Evolutionary conservation across 2,329 filamentous ascomycete genomes (phyloP).

Genomic region (Teratosphaeria nubilosa): DNA sequence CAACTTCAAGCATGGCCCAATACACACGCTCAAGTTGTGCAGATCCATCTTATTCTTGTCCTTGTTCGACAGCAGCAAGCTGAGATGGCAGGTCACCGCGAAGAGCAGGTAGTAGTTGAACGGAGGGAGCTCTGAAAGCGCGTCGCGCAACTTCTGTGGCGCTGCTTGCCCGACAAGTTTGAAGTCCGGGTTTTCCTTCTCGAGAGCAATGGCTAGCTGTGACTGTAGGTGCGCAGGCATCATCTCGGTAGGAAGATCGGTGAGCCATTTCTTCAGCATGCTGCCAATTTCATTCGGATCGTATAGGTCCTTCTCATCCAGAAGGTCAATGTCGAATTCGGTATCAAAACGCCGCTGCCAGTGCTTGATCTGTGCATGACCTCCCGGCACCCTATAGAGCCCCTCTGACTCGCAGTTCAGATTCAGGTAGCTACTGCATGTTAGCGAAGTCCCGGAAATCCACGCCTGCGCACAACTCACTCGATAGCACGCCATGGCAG

Average conservation of each 20-base stretch:
- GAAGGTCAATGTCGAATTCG: conserved; percentile 85
- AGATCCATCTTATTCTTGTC: conserved; percentile 99
- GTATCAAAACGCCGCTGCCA: conserved; percentile 77
- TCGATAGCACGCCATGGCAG: conserved; percentile 94
- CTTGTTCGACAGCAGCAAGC: conserved; percentile 77
- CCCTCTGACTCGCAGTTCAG: conserved; percentile 93
- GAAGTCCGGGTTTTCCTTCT: conserved; percentile 67
- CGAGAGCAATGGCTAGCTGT: conserved; percentile 68
- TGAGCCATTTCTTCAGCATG: conserved; percentile 92
- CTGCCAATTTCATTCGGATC: conserved; percentile 96
- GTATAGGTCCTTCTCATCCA: conserved; percentile 77
- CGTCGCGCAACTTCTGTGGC: conserved; percentile 77
- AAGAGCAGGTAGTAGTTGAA: conserved; percentile 98
- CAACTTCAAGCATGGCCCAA: conserved; percentile 94
- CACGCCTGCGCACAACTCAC: conserved; percentile 31
- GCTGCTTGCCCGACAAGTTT: conserved; percentile 49
- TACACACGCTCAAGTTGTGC: conserved; percentile 89
- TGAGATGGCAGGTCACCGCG: conserved; percentile 92
- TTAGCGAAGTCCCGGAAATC: conserved; percentile 5
- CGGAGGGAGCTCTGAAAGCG: conserved; percentile 84
- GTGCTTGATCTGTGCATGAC: conserved; percentile 79
- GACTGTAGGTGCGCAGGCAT: conserved; percentile 79
- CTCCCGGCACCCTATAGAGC: conserved; percentile 83
- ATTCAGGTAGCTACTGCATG: conserved; percentile 60
- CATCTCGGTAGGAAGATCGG: conserved; percentile 87